phyloP scores from a whole-genome alignment of 805 yeast genomes.

The Danielozyma ontarioensis region DNA sequence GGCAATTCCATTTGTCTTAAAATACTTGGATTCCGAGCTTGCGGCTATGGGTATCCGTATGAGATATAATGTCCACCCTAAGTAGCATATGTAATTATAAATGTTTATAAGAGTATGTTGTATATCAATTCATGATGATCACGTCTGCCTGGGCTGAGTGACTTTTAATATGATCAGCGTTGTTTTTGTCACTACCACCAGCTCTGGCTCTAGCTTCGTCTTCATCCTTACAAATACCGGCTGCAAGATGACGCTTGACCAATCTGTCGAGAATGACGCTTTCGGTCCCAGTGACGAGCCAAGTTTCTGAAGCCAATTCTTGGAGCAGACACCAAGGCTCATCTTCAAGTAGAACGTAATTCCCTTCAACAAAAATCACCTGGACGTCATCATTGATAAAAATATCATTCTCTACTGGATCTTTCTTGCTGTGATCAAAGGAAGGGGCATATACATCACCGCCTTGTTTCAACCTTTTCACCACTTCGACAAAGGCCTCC shows the following conservation, averaged over 20 bases:
- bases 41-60: slow-evolving; percentile 97
- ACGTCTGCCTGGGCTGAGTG: slow-evolving; percentile 10
- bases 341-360: slow-evolving; percentile 57
- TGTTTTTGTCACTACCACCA: slow-evolving; percentile 54
- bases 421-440: slow-evolving; percentile 70
- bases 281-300: slow-evolving; percentile 48
- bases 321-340: slow-evolving; percentile 56
- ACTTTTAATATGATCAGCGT: slow-evolving; percentile 44
- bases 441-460: slow-evolving; percentile 53
- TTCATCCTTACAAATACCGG: slow-evolving; percentile 46
- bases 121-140: background rate
- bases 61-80: slow-evolving; percentile 80
- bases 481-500: slow-evolving; percentile 20
- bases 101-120: background rate
- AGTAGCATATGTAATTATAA: slow-evolving; percentile 3
- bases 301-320: slow-evolving; percentile 35
- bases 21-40: slow-evolving; percentile 90
- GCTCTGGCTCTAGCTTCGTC: slow-evolving; percentile 50
- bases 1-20: slow-evolving; percentile 94
- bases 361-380: slow-evolving; percentile 70
- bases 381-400: slow-evolving; percentile 40
- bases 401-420: slow-evolving; percentile 58
- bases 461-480: slow-evolving; percentile 11
- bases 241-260: slow-evolving; percentile 56
- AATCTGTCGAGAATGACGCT: slow-evolving; percentile 50